Conservation (phyloP, 2,329 filamentous ascomycete species). For the Pseudogymnoascus sp. region DNA sequence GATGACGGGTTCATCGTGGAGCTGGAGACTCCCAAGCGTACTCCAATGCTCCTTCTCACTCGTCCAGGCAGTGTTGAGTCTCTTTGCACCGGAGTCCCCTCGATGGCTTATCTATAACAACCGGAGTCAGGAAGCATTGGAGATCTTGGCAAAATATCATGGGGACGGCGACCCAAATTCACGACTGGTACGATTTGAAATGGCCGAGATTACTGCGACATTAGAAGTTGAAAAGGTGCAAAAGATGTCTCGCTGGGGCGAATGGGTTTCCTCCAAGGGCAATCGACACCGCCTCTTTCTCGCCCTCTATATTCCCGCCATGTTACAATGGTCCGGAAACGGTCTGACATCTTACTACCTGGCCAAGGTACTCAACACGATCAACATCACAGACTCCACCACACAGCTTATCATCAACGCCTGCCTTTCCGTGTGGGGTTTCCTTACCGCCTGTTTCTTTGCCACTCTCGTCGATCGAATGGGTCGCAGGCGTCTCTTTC, state of each 20-base stretch:
- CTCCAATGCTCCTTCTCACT: constrained; percentile 26
- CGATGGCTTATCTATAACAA: constrained; percentile 31
- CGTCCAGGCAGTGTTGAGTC: constrained; percentile 15
- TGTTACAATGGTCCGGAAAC: constrained; percentile 13
- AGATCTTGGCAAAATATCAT: constrained; percentile 37
- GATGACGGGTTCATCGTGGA: constrained; percentile 17
- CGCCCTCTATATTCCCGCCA: constrained; percentile 10
- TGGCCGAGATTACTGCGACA: constrained; percentile 28
- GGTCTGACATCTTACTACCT: constrained; percentile 30
- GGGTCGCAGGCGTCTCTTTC: constrained; percentile 40
- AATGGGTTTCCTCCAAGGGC: constrained; percentile 8
- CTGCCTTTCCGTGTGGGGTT: constrained; percentile 26
- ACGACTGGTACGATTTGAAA: constrained; percentile 28
- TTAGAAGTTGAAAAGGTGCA: constrained; percentile 32
- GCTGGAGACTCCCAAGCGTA: constrained; percentile 39
- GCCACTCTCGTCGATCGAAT: constrained; percentile 33
- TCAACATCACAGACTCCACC: constrained; percentile 16
- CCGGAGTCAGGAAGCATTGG: constrained; percentile 27
- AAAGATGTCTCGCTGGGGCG: constrained; percentile 24
- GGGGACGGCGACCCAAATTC: constrained; percentile 38
- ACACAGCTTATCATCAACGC: constrained; percentile 25
- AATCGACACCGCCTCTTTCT: constrained; percentile 16
- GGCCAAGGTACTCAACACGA: constrained; percentile 21
- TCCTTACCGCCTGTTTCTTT: constrained; percentile 13
- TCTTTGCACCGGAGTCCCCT: constrained; percentile 29